Evolutionary conservation across 2,329 filamentous ascomycete genomes (phyloP), one percentile per base, ranked within the genome.

Genomic region (Tolypocladium inflatum): DNA sequence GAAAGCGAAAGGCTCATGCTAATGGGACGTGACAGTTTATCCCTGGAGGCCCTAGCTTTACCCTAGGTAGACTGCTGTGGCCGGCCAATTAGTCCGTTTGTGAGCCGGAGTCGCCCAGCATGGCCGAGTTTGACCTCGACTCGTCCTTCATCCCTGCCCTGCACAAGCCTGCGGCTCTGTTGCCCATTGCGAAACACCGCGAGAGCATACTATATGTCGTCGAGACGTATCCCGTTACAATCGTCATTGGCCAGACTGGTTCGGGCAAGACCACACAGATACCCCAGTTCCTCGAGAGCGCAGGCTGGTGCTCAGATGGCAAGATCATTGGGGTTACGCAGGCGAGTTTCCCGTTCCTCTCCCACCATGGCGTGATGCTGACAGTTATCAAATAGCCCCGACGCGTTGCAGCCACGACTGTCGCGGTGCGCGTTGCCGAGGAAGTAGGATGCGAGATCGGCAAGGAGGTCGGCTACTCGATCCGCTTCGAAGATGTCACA

Each of bases 181-280:
- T 99, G 2, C 93, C 94, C 0, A 97, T 99, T 61, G 85, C 92
- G 38, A 88, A 89, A 63, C 88, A 97, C 65, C 85, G 85, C 62
- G 81, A 94, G 58, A 85, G 80, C 57, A 77, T 99, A 2, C 81
- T 97, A 2, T 97, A 96, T 73, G 80, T 92, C 17, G 83, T 97
- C 59, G 93, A 97, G 71, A 91, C 84, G 9, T 84, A 85, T 62
- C 87, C 89, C 0, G 87, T 97, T 58, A 93, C 90, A 0, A 90
- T 97, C 55, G 85, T 97, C 15, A 86, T 97, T 57, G 94, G 93
- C 10, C 91, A 97, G 69, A 97, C 94, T 1, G 94, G 94, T 4
- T 96, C 90, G 30, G 92, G 93, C 48, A 97, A 97, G 74, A 96
- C 92, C 1, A 97, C 94, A 0, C 94, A 97, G 70, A 87, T 97